Conservation (phyloP, 495 filamentous ascomycete species). For the Aspergillus steynii region DNA sequence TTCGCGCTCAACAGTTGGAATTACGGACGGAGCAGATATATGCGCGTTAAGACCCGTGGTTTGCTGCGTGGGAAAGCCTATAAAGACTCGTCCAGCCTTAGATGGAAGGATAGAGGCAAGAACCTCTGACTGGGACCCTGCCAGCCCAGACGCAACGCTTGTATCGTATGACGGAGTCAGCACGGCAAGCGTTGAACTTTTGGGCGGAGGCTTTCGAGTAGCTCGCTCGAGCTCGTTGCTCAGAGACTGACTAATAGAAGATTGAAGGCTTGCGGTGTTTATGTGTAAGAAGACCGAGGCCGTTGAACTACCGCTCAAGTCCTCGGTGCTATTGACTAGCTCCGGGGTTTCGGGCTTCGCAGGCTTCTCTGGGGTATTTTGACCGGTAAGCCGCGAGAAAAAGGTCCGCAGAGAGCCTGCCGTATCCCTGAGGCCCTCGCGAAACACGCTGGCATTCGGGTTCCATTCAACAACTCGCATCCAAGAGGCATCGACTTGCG, state of each 20-base stretch:
- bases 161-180: conserved; percentile 91
- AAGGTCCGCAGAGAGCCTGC: conserved; percentile 70
- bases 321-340: conserved; percentile 46
- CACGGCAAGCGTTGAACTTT: conserved; percentile 77
- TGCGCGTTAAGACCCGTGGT: conserved; percentile 93
- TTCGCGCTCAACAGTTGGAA: conserved; percentile 98
- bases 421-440: conserved; percentile 43
- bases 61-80: conserved; percentile 96
- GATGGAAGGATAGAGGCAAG: conserved; percentile 89
- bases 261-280: conserved; percentile 77
- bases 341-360: conserved; percentile 27
- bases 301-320: conserved; percentile 63
- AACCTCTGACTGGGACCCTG: conserved; percentile 66
- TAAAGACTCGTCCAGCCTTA: conserved; percentile 88
- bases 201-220: conserved; percentile 95
- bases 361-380: conserved; percentile 38
- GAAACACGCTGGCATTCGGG: conserved; percentile 48
- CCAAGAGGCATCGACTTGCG: conserved; percentile 89
- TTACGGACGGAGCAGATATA: conserved; percentile 97
- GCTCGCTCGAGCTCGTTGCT: conserved; percentile 89
- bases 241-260: conserved; percentile 64
- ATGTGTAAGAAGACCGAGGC: conserved; percentile 86
- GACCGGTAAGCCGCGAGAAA: conserved; percentile 69
- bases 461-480: conserved; percentile 89
- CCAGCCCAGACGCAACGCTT: conserved; percentile 60